These are phyloP conservation scores for Amyloporia xantha DNA, from an alignment of 768 basidiomycete genomes.

Conservation along the genomic window DNA sequence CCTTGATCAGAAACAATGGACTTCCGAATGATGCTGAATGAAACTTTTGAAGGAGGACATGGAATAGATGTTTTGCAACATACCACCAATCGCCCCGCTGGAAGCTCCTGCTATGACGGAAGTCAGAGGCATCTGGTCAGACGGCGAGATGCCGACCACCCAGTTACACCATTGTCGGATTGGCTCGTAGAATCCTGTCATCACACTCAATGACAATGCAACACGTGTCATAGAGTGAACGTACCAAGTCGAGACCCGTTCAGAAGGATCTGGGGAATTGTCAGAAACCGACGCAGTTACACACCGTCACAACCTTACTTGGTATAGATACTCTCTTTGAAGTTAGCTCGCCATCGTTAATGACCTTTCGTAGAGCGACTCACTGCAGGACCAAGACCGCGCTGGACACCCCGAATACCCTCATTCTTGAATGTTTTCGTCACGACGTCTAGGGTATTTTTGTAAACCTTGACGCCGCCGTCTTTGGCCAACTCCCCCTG, in stretches of 20 bases:
- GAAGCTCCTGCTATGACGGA: conserved; percentile 82
- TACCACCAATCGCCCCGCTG: conserved; percentile 89
- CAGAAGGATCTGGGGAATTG: conserved; percentile 63
- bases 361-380: conserved; percentile 24
- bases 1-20: conserved; percentile 93
- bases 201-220: neutral
- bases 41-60: neutral
- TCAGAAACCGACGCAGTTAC: neutral
- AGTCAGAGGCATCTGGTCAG: conserved; percentile 65
- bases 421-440: conserved; percentile 86
- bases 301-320: conserved; percentile 44
- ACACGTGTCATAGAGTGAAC: neutral
- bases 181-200: conserved; percentile 90
- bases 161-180: conserved; percentile 68
- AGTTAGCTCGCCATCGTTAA: neutral
- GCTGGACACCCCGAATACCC: conserved; percentile 85
- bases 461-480: conserved; percentile 73
- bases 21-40: conserved; percentile 68
- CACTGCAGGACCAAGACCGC: conserved; percentile 88
- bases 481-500: conserved; percentile 89
- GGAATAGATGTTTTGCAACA: conserved; percentile 6
- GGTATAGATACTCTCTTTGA: conserved; percentile 71
- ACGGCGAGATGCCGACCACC: conserved; percentile 53
- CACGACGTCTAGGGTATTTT: conserved; percentile 80
- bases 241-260: conserved; percentile 87